Base-by-base conservation (phyloP, 352 stramenopile species). In the Phytopythium sindhum region DNA sequence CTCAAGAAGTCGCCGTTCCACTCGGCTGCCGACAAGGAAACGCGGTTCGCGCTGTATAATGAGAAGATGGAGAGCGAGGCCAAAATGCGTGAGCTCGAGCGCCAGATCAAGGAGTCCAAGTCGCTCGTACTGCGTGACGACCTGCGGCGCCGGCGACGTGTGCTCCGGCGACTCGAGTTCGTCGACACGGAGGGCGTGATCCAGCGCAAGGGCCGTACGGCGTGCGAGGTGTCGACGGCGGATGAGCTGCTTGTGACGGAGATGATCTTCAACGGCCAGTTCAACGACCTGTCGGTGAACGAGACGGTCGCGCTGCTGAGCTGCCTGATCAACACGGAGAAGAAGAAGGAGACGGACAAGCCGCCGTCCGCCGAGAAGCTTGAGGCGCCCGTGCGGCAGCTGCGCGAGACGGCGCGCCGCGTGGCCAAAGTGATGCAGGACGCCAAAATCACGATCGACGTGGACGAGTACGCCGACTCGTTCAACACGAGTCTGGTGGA, bases 401-500 rank as follows among this genome's bases (percentile, higher is more conserved):
- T 99, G 58, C 90, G 96, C 62, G 96, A 99, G 67, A 94, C 96
- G 2, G 97, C 97, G 14, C 87, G 95, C 48, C 91, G 83, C 59
- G 81, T 98, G 41, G 93, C 88, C 6, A 90, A 93, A 68, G 90
- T 97, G 48, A 94, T 90, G 71, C 84, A 94, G 54, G 95, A 98
- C 52, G 84, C 87, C 55, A 97, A 98, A 68, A 94, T 98, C 55
- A 74, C 87, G 23, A 90, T 99, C 54, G 96, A 99, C 57, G 92
- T 98, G 51, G 97, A 99, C 59, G 97, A 99, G 64, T 99, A 98
- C 76, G 86, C 98, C 7, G 88, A 98, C 26, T 87, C 90, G 53
- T 99, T 99, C 77, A 99, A 99, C 76, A 96, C 96, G 60, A 97
- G 88, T 61, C 93, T 99, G 67, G 98, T 99, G 74, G 96, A 99